These are phyloP conservation scores for Effrenium voratum DNA, from an alignment of 73 alveolate species.

Conservation along the genomic window DNA sequence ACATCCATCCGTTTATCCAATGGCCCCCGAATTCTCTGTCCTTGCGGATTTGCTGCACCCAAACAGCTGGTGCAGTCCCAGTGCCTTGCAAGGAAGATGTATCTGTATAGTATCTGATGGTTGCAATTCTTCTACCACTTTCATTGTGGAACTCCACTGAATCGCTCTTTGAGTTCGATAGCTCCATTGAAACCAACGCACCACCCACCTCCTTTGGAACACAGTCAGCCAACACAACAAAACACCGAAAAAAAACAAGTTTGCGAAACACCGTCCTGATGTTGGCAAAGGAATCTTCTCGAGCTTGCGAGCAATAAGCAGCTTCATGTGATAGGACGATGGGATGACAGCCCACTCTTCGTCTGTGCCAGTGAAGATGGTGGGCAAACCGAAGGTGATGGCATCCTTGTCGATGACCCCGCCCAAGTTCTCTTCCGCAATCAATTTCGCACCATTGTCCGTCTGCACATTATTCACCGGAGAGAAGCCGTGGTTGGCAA, in stretches of 20 bases:
- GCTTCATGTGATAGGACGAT: neutral
- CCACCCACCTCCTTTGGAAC: no score
- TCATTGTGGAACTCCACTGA: no score
- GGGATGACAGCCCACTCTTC: neutral
- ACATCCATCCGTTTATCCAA: no score
- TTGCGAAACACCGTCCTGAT: constrained; percentile 37
- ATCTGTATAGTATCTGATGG: no score
- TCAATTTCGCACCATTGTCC: constrained; percentile 1
- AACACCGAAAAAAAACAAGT: constrained; percentile 38
- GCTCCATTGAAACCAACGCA: no score
- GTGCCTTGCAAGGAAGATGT: no score
- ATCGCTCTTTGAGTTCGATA: no score
- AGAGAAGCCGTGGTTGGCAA: neutral
- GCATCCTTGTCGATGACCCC: neutral
- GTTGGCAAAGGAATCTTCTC: neutral
- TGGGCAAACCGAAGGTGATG: constrained; percentile 8
- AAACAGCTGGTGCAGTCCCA: no score
- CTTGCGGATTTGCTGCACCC: no score
- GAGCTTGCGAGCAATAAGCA: neutral
- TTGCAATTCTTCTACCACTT: no score
- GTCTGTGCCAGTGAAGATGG: neutral
- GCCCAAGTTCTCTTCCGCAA: neutral
- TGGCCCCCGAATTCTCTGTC: no score
- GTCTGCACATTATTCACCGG: neutral
- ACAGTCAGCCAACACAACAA: no score